Evolutionary conservation across 345 rosid species (phyloP), one percentile per base, ranked within the genome.

Genomic region (Moringa oleifera): DNA sequence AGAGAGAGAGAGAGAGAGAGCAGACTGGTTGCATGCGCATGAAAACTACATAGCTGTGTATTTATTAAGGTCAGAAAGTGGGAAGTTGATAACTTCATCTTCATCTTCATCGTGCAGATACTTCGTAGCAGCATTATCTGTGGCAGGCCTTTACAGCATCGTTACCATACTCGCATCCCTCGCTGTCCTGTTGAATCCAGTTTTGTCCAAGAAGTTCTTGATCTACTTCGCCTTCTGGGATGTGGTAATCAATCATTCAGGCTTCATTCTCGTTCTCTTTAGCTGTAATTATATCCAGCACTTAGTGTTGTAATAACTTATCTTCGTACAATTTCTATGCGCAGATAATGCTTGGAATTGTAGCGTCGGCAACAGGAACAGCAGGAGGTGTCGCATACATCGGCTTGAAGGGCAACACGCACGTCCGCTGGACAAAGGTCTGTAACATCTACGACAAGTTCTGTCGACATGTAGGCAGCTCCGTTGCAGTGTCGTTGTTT

Each of bases 361-460:
- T 86, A 23, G 90, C 90, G 4, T 80, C 97, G 19, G 97, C 91
- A 13, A 80, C 89, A 0, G 98, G 94, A 0, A 61, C 98, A 20
- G 84, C 94, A 0, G 94, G 85, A 17, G 84, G 78, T 23, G 90
- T 88, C 18, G 97, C 67, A 23, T 93, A 93, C 47, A 55, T 87
- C n/a, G 89, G 83, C 23, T 59, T 85, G 57, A 75, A 74, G 75
- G 98, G 98, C 24, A 88, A 90, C 64, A 71, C 57, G 2, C 87
- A 86, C 20, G 54, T 13, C 0, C 0, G 50, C 0, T 86, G 98
- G 98, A 31, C 0, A 2, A 73, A 93, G 85, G 56, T 88, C 4
- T 93, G 96, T 83, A 1, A 51, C 54, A 61, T 33, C 1, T 86
- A 71, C 57, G 89, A 61, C 68, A 84, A 73, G 78, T 93, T 77